Evolutionary conservation across 2,329 filamentous ascomycete species (phyloP).

Genomic region (Cladosporium cucumerinum): DNA sequence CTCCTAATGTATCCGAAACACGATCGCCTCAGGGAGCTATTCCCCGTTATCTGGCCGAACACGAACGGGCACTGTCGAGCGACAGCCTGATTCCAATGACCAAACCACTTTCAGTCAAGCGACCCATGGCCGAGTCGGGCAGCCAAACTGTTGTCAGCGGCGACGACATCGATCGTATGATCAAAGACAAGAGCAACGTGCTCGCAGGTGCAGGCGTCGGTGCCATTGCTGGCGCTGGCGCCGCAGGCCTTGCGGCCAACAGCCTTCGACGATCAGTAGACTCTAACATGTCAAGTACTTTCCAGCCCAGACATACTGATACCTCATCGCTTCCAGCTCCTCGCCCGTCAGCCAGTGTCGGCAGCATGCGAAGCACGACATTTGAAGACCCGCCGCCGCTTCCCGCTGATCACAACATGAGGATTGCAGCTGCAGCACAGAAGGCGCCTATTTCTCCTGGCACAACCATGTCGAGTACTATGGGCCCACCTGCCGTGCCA

Average conservation of each 20-base stretch:
- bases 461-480: constrained; percentile 45
- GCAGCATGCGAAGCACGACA: constrained; percentile 56
- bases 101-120: constrained; percentile 18
- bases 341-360: constrained; percentile 66
- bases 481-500: constrained; percentile 82
- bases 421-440: constrained; percentile 72
- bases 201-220: constrained; percentile 18
- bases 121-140: constrained; percentile 57
- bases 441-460: constrained; percentile 47
- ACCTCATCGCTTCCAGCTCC: constrained; percentile 21
- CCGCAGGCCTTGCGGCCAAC: neutral
- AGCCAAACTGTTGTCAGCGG: constrained; percentile 84
- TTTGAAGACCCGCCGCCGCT: constrained; percentile 57
- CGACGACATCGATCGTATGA: constrained; percentile 72
- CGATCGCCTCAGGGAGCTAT: neutral
- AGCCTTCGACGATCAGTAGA: constrained; percentile 19
- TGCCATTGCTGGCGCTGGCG: constrained; percentile 11
- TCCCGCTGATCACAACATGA: constrained; percentile 76
- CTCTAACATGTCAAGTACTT: constrained; percentile 15
- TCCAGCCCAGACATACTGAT: constrained; percentile 18
- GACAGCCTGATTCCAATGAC: constrained; percentile 14
- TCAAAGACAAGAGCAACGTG: constrained; percentile 52
- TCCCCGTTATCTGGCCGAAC: constrained; percentile 2
- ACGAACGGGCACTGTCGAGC: constrained; percentile 5
- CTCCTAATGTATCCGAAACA: constrained; percentile 1